A percentile compares a stretch with the other conserved stretches of the same genome.
Evolutionary conservation across 257 asterid species (phyloP).

Genomic region (Ehretia macrophylla): DNA sequence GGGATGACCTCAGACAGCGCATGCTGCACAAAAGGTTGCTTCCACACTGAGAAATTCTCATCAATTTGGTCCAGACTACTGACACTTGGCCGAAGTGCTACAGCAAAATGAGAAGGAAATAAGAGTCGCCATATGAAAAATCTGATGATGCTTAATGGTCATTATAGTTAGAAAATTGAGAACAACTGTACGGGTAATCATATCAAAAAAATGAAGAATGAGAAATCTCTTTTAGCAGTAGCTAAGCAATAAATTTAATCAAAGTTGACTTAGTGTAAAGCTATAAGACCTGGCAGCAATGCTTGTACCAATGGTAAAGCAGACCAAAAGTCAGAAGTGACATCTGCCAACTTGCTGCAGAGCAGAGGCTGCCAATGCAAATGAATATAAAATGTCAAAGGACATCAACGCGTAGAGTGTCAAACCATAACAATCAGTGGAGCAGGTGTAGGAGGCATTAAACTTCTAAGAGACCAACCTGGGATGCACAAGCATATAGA

Average conservation of each 20-base stretch:
- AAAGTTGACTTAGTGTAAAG: constrained; percentile 12
- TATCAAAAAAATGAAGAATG: too few species aligned
- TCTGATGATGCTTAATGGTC: not conserved
- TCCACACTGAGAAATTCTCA: constrained; percentile 86
- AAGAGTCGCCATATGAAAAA: constrained; percentile 8
- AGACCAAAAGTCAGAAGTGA: constrained; percentile 64
- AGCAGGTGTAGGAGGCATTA: not conserved
- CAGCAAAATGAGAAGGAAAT: constrained; percentile 27
- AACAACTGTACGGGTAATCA: too few species aligned
- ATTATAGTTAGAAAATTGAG: too few species aligned
- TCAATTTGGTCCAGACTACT: constrained; percentile 60
- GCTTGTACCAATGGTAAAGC: constrained; percentile 91
- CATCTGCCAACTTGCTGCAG: constrained; percentile 88
- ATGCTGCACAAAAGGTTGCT: constrained; percentile 69
- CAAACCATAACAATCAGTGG: not conserved
- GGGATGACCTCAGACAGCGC: constrained; percentile 76
- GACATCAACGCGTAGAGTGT: not conserved
- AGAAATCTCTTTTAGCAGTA: not conserved
- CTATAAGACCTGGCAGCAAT: constrained; percentile 77
- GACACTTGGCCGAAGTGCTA: constrained; percentile 91
- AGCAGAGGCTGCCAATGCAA: constrained; percentile 51
- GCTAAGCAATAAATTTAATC: constrained; percentile 6
- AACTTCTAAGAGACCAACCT: constrained; percentile 52
- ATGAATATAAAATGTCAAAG: not conserved
- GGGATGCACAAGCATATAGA: constrained; percentile 90